A percentile compares a stretch with the other conserved stretches of the same genome.
Evolutionary conservation across 805 yeast species (phyloP).

Genomic region (Yamadazyma takamatsuzukensis): DNA sequence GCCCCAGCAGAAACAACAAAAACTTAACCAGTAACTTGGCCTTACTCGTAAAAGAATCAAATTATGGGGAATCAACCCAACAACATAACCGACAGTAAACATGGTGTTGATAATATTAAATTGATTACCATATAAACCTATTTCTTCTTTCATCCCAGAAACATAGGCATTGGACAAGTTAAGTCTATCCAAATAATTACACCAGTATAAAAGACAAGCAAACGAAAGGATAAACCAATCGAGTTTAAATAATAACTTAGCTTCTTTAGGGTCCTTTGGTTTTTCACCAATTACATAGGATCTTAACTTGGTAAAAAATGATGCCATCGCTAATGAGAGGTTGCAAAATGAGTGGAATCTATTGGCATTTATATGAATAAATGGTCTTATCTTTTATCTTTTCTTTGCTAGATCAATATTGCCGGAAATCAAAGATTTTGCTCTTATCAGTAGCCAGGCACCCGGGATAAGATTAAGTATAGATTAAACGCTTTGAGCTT

Average conservation of each 20-base stretch:
- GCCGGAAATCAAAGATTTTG: too few species aligned
- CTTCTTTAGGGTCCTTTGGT: conserved; percentile 28
- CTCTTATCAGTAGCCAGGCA: too few species aligned
- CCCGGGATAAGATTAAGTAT: too few species aligned
- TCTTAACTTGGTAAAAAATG: conserved; percentile 6
- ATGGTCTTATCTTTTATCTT: too few species aligned
- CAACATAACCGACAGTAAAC: conserved; percentile 58
- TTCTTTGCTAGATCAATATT: too few species aligned
- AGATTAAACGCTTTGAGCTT: too few species aligned
- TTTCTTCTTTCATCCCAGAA: conserved; percentile 62
- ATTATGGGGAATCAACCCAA: conserved; percentile 62
- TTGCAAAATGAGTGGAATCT: too few species aligned
- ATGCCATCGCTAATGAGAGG: too few species aligned
- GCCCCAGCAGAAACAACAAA: conserved; percentile 57
- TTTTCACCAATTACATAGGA: conserved; percentile 28
- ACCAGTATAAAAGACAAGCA: conserved; percentile 40
- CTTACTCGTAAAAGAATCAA: conserved; percentile 47
- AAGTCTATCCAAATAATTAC: conserved; percentile 55
- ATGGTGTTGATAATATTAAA: conserved; percentile 51
- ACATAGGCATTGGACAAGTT: conserved; percentile 48
- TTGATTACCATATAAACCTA: conserved; percentile 45
- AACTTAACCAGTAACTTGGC: conserved; percentile 55
- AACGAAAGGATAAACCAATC: conserved; percentile 43
- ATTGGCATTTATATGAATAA: too few species aligned
- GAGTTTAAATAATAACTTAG: conserved; percentile 28